Conservation (phyloP, 2,329 filamentous ascomycete genomes). For the Tolypocladium tropicale region DNA sequence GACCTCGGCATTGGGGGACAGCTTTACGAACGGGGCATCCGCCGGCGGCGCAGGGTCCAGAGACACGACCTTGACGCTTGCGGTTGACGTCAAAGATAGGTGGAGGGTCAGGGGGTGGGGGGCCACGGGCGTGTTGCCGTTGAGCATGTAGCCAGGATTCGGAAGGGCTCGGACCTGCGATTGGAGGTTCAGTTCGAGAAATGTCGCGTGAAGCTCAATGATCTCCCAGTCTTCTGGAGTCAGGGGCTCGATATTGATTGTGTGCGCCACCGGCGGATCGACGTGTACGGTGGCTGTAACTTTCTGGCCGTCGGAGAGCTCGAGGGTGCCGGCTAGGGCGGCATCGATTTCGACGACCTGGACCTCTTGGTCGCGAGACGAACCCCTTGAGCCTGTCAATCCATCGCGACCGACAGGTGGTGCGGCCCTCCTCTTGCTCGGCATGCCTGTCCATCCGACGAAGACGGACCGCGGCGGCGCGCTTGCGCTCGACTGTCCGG, state of each 20-base stretch:
- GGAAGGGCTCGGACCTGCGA: slow-evolving; percentile 88
- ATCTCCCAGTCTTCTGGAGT: slow-evolving; percentile 98
- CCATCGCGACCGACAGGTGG: slow-evolving; percentile 67
- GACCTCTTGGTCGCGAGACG: slow-evolving; percentile 63
- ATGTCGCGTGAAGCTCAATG: slow-evolving; percentile 92
- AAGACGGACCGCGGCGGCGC: slow-evolving; percentile 61
- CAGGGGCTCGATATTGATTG: slow-evolving; percentile 91
- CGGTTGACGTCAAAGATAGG: slow-evolving; percentile 88
- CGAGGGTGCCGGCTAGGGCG: slow-evolving; percentile 67
- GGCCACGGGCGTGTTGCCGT: slow-evolving; percentile 38
- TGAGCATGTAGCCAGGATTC: slow-evolving; percentile 60
- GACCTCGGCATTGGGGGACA: slow-evolving; percentile 88
- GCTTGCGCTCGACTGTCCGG: slow-evolving; percentile 32
- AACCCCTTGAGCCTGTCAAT: slow-evolving; percentile 47
- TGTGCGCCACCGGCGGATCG: slow-evolving; percentile 84
- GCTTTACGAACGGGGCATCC: slow-evolving; percentile 74
- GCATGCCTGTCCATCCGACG: slow-evolving; percentile 96
- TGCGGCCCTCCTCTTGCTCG: slow-evolving; percentile 73
- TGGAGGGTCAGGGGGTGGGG: slow-evolving; percentile 83
- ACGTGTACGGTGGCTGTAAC: slow-evolving; percentile 65
- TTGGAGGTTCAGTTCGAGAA: slow-evolving; percentile 86
- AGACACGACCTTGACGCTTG: slow-evolving; percentile 77
- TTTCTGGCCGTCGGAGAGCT: slow-evolving; percentile 72
- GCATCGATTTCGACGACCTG: slow-evolving; percentile 78
- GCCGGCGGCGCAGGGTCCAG: slow-evolving; percentile 64